Evolutionary conservation across 345 rosid genomes (phyloP), one percentile per base, ranked within the genome.

Genomic region (Gossypium anomalum): DNA sequence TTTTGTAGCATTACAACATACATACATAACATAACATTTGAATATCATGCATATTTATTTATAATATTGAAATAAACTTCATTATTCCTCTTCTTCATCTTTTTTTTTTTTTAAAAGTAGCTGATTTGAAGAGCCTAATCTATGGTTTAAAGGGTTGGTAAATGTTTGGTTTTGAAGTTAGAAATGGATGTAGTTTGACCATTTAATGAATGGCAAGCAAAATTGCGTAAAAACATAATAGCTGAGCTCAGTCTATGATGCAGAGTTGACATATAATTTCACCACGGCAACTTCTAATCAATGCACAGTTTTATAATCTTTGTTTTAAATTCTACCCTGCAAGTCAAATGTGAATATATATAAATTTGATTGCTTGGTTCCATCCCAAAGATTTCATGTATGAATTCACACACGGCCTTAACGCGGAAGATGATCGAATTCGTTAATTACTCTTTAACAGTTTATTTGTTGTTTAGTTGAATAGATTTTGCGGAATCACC

Each of bases 111-210:
- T 0, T 0, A 0, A 4, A 29, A 4, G 38, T 34, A 34, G 38
- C 38, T 34, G 38, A 34, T 34, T 45, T 47, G 3, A 13, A 47
- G 19, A 61, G 38, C 55, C 9, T 22, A 65, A 43, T 17, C 74
- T 17, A 44, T 58, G 20, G 45, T 43, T 71, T 71, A 38, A 17
- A n/a, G 56, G 76, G 60, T 74, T 29, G 77, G 70, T 74, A 64
- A 74, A 74, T 29, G 70, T 74, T 74, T 63, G 77, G 70, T 63
- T 63, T 55, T 63, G 70, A 52, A 34, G 47, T 25, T 29, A 34
- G 70, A 74, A 74, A 74, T 19, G 2, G 45, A 27, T 48, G 59
- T 11, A 62, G 62, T 47, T 45, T 62, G 44, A 48, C 76, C 29
- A n/a, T 29, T 20, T 60, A 73, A 20, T 14, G 19, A 2, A n/a